Evolutionary conservation across 2,329 filamentous ascomycete genomes (phyloP).

Genomic region (Cladophialophora chaetospira): DNA sequence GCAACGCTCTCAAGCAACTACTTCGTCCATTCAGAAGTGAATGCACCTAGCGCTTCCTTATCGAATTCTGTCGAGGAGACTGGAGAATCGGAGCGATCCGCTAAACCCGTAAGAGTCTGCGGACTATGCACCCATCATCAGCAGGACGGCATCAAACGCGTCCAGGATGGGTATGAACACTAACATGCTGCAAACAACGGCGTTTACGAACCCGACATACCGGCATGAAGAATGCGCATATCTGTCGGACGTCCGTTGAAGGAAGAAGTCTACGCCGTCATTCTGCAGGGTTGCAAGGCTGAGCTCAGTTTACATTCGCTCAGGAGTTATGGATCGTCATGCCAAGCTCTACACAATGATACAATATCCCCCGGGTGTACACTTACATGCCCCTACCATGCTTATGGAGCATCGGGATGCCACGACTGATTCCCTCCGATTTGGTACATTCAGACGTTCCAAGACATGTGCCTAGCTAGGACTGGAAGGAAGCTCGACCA

Average conservation of each 20-base stretch:
- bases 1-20: too few relatives aligned
- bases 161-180: neutral
- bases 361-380: neutral
- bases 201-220: neutral
- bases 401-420: neutral
- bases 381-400: neutral
- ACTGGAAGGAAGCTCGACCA: neutral
- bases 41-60: too few relatives aligned
- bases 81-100: too few relatives aligned
- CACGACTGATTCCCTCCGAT: constrained; percentile 35
- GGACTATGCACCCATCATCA: too few relatives aligned
- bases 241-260: neutral
- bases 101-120: too few relatives aligned
- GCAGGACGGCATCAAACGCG: too few relatives aligned
- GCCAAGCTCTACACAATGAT: too few relatives aligned
- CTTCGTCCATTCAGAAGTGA: too few relatives aligned
- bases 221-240: neutral
- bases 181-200: neutral
- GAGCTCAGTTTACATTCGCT: neutral
- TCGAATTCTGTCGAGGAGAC: too few relatives aligned
- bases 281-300: neutral
- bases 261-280: neutral
- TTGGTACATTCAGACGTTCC: too few relatives aligned
- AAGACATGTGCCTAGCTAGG: too few relatives aligned
- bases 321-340: neutral